phyloP scores from a whole-genome alignment of 2,329 filamentous ascomycete genomes.

The Cryphonectria naterciae region DNA sequence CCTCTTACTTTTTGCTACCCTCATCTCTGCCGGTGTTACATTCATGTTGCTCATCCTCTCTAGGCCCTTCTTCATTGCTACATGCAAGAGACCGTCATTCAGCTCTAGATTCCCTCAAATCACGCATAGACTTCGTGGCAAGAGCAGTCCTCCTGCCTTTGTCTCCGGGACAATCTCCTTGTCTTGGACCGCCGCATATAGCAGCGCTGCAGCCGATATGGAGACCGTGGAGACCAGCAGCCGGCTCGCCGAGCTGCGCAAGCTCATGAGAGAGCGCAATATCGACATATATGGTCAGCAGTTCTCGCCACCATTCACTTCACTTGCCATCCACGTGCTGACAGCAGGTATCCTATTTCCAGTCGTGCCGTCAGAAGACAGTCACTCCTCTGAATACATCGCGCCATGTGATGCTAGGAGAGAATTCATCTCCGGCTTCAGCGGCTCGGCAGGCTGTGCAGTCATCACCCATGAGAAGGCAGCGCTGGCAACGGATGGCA shows the following conservation, averaged over 20 bases:
- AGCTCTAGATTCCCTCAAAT: constrained; percentile 3
- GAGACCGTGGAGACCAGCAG: constrained; percentile 77
- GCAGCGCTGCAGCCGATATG: constrained; percentile 53
- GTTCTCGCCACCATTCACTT: constrained; percentile 28
- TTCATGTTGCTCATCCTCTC: constrained; percentile 25
- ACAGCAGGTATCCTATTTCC: constrained; percentile 34
- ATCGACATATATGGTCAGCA: constrained; percentile 88
- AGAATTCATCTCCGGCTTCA: constrained; percentile 91
- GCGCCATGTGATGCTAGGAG: constrained; percentile 91
- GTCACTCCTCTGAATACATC: constrained; percentile 97
- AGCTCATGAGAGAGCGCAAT: constrained; percentile 84
- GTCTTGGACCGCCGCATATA: constrained; percentile 15
- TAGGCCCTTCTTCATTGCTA: constrained; percentile 14
- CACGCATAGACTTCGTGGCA: constrained; percentile 7
- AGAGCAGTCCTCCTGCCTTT: constrained; percentile 8
- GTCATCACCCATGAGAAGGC: constrained; percentile 86
- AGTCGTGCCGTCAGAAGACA: constrained; percentile 97
- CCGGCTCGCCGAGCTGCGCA: constrained; percentile 75
- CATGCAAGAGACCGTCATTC: constrained; percentile 11
- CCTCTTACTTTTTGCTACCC: constrained; percentile 4
- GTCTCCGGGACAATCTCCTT: constrained; percentile 1
- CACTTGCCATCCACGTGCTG: constrained; percentile 38
- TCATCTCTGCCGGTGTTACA: not conserved
- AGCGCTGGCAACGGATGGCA: constrained; percentile 88
- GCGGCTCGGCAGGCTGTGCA: constrained; percentile 91